Conservation (phyloP, 805 yeast genomes). For the Kazachstania kunashirensis region DNA sequence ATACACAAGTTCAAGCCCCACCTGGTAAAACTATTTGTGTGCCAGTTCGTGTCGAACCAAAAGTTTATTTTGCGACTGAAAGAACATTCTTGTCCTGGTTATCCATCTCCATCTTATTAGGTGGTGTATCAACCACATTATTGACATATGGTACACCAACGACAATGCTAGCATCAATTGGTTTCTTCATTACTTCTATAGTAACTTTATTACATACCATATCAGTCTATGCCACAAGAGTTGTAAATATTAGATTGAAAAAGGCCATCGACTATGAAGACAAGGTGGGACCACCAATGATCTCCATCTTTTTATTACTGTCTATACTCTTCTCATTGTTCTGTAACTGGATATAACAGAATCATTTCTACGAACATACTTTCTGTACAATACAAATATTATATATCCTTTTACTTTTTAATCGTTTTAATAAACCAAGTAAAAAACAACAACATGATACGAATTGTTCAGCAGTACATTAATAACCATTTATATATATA, state of each 20-base stretch:
- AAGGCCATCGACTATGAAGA: conserved; percentile 81
- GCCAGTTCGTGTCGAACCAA: conserved; percentile 95
- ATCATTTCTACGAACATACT: no score
- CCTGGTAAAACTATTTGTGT: conserved; percentile 83
- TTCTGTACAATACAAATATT: no score
- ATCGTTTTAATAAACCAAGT: no score
- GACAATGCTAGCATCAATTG: conserved; percentile 72
- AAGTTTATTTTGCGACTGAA: conserved; percentile 97
- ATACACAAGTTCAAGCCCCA: conserved; percentile 56
- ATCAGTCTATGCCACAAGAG: conserved; percentile 70
- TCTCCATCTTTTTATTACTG: conserved; percentile 64
- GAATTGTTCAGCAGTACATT: no score
- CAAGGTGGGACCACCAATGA: conserved; percentile 72
- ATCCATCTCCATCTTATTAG: conserved; percentile 77
- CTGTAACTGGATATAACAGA: conserved; percentile 27
- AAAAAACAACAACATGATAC: no score
- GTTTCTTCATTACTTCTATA: conserved; percentile 75
- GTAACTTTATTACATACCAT: conserved; percentile 65
- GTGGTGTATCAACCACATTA: conserved; percentile 81
- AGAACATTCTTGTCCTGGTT: conserved; percentile 92
- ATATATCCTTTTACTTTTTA: no score
- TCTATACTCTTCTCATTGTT: conserved; percentile 57
- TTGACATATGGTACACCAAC: conserved; percentile 73
- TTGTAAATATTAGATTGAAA: conserved; percentile 70
- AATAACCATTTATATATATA: no score